Conservation (phyloP, 2,329 filamentous ascomycete genomes). For the Chalara sp. region DNA sequence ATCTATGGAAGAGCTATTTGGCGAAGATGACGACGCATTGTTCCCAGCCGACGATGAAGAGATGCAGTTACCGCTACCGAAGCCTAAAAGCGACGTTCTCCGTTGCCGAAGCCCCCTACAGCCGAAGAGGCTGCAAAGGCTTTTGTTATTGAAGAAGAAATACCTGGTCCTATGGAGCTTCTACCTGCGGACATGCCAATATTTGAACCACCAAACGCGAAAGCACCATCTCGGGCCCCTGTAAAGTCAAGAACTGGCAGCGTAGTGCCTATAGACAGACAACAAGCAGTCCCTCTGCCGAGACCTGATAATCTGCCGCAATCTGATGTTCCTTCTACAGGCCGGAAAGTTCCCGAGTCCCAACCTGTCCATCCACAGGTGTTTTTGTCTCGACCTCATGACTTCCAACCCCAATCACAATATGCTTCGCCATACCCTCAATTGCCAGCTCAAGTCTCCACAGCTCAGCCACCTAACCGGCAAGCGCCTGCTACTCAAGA, state of each 20-base stretch:
- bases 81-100: conserved; percentile 19
- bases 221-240: conserved; percentile 28
- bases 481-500: background rate
- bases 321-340: conserved; percentile 8
- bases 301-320: conserved; percentile 10
- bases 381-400: background rate
- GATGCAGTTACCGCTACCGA: conserved; percentile 25
- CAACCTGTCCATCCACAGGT: background rate
- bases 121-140: conserved; percentile 13
- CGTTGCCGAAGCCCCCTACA: conserved; percentile 3
- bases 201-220: conserved; percentile 14
- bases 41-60: conserved; percentile 31
- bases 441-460: background rate
- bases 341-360: background rate
- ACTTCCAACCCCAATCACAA: background rate
- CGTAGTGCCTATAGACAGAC: conserved; percentile 24
- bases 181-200: conserved; percentile 28
- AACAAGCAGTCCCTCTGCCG: conserved; percentile 16
- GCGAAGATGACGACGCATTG: conserved; percentile 41
- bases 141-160: conserved; percentile 29
- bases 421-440: conserved; percentile 1
- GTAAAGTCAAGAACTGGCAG: conserved; percentile 22
- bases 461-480: background rate
- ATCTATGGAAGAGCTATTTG: conserved; percentile 51
- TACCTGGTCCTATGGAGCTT: conserved; percentile 35